phyloP scores from a whole-genome alignment of 1,284 basidiomycete species.

The Leccinum insolens region DNA sequence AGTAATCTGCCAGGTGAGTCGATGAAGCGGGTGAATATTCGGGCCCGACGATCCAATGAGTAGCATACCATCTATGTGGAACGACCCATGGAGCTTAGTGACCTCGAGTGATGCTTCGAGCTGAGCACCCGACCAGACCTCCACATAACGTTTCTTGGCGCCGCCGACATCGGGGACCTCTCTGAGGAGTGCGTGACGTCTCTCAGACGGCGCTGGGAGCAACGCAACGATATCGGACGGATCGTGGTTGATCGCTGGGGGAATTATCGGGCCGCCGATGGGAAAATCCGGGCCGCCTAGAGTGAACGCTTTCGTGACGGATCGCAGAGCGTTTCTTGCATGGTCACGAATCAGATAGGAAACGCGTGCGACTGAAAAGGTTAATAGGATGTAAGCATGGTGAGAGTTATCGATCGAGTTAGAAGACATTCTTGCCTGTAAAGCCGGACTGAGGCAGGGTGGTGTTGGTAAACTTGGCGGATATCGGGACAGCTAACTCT shows the following conservation, averaged over 20 bases:
- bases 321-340: slow-evolving; percentile 48
- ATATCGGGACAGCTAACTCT: slow-evolving; percentile 41
- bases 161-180: slow-evolving; percentile 36
- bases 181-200: slow-evolving; percentile 48
- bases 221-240: slow-evolving; percentile 45
- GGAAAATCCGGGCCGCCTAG: slow-evolving; percentile 16
- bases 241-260: slow-evolving; percentile 39
- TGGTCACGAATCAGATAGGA: slow-evolving; percentile 51
- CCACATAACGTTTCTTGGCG: slow-evolving; percentile 55
- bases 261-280: slow-evolving; percentile 20
- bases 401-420: not conserved
- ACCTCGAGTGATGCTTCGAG: slow-evolving; percentile 55
- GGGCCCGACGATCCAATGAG: not conserved
- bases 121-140: slow-evolving; percentile 56
- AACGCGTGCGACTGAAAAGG: slow-evolving; percentile 43
- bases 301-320: slow-evolving; percentile 45
- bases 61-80: slow-evolving; percentile 60
- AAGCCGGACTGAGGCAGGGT: not conserved
- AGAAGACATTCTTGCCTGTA: not conserved
- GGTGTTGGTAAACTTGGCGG: slow-evolving; percentile 24
- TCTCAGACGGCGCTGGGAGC: slow-evolving; percentile 47
- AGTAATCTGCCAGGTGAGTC: slow-evolving; percentile 40
- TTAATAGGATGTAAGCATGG: not conserved
- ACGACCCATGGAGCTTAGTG: slow-evolving; percentile 58
- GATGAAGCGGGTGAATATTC: not conserved